A percentile compares a stretch with the other conserved stretches of the same genome.
Evolutionary conservation across 2,329 filamentous ascomycete species (phyloP).

Genomic region (Knufia fluminis): DNA sequence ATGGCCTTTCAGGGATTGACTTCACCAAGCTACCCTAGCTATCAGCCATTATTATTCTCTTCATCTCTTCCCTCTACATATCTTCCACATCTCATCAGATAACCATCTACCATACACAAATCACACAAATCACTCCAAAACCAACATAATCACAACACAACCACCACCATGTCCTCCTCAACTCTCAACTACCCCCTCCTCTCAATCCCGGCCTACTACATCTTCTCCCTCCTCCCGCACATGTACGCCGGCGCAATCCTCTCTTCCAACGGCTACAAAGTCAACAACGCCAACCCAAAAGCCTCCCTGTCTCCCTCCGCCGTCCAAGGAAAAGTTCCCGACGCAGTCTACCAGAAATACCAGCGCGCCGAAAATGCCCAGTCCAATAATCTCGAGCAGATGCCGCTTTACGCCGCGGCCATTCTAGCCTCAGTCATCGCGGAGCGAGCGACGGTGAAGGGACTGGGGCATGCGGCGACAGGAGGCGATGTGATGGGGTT

Average conservation of each 20-base stretch:
- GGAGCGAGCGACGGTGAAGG: neutral
- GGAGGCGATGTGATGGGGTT: neutral
- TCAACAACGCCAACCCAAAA: slow-evolving; percentile 6
- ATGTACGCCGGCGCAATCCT: slow-evolving; percentile 1
- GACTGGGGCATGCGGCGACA: neutral
- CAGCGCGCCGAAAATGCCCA: slow-evolving; percentile 3
- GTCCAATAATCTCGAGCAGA: slow-evolving; percentile 1
- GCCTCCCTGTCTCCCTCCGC: slow-evolving; percentile 2
- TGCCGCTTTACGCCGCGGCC: neutral
- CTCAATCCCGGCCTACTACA: slow-evolving; percentile 5
- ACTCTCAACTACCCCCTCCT: slow-evolving; percentile 5
- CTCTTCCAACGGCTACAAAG: neutral
- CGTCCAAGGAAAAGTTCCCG: slow-evolving; percentile 2
- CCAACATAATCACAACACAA: too few relatives aligned
- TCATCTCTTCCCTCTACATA: too few relatives aligned
- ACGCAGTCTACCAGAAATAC: slow-evolving; percentile 5
- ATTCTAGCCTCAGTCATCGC: slow-evolving; percentile 2
- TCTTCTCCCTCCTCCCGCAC: slow-evolving; percentile 1
- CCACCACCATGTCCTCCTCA: slow-evolving; percentile 1
- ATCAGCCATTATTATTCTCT: too few relatives aligned
- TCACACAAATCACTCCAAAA: too few relatives aligned
- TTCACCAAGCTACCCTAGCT: too few relatives aligned
- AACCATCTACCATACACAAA: too few relatives aligned
- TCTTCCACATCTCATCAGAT: too few relatives aligned
- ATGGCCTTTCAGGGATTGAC: too few relatives aligned